Evolutionary conservation across 768 basidiomycete genomes (phyloP), one percentile per base, ranked within the genome.

Genomic region (Termitomyces sp.): DNA sequence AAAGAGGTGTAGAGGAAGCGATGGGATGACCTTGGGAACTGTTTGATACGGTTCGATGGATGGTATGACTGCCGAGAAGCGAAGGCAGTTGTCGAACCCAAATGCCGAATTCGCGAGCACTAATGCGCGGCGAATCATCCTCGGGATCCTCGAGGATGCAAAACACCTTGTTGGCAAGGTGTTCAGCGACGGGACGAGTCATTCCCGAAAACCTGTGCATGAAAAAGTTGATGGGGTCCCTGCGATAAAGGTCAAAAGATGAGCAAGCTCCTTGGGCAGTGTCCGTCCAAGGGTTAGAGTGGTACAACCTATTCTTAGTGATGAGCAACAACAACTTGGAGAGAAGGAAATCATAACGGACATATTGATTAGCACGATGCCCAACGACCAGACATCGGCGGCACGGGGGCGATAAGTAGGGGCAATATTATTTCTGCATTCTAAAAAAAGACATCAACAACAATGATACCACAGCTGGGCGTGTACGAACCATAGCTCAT

Each of bases 341-440:
- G 5, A 52, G 44, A 51, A 52, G 57, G 49, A 39, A 16, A 76
- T 81, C 37, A 56, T 60, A 54, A 78, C 86, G 36, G 65, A 91
- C 92, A 98, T 95, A 73, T 99, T 99, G 81, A 99, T 92, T 66
- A 99, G 85, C 63, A 99, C 97, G 70, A 99, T 97, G 61, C 96
- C 96, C 65, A 99, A 81, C 26, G 96, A 98, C 96, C 94, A 99
- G 54, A 99, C 94, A 74, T 99, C 96, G 60, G 97, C 97, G 57
- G 92, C 91, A 65, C 89, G 90, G 60, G 96, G 94, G 62, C 84
- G 83, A 78, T 99, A 99, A 51, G 90, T 91, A 61, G 97, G 95
- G 29, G 90, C 91, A 63, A 94, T 81, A 73, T 98, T 97, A 79
- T 98, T 98, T 71, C 96, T 88, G 75, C 97, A 98, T 79, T 98